Base-by-base conservation (phyloP, 345 rosid species). In the Corchorus olitorius region DNA sequence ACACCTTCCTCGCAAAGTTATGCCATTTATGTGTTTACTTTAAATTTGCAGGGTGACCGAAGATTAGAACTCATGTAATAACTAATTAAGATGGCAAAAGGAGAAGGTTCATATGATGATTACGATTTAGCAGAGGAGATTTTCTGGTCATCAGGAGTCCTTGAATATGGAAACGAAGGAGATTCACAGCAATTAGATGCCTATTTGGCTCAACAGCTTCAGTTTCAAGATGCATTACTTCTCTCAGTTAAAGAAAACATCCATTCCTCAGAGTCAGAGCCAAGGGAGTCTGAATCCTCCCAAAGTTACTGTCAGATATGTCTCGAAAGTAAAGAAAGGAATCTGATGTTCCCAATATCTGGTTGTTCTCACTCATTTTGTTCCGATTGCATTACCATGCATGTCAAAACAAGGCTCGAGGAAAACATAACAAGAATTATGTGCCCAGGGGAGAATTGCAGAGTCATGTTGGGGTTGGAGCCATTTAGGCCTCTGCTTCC, bases 301-400 rank as follows among this genome's bases (percentile, higher is more conserved):
- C 65, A 37, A 50, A 76, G 74, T 6, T 78, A 82, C 63, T 91
- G 93, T n/a, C 86, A 81, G 49, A 92, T 93, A 11, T 93, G 94
- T 17, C 76, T 68, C 45, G 92, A 92, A 54, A 80, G 54, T 3
- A 89, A 87, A 72, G 88, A 82, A 35, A 54, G 3, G 0, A 75
- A 78, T 4, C 78, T 85, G 35, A 84, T 89, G 82, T 84, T 89
- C 84, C 71, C 39, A 58, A 78, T 62, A 27, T 66, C 70, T 15
- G 72, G 63, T 0, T 92, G 98, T 12, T 17, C 73, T 34, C 98
- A 94, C 71, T 72, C 84, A 0, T 88, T 74, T 50, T 94, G 98
- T 77, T 73, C 79, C 35, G 88, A 75, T 5, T 92, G 98, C 61
- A 83, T 87, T 8, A 56, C 71, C 79, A 88, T 74, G 55, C 84